Evolutionary conservation across 495 filamentous ascomycete genomes (phyloP), one percentile per base, ranked within the genome.

Genomic region (Penicillium desertorum): DNA sequence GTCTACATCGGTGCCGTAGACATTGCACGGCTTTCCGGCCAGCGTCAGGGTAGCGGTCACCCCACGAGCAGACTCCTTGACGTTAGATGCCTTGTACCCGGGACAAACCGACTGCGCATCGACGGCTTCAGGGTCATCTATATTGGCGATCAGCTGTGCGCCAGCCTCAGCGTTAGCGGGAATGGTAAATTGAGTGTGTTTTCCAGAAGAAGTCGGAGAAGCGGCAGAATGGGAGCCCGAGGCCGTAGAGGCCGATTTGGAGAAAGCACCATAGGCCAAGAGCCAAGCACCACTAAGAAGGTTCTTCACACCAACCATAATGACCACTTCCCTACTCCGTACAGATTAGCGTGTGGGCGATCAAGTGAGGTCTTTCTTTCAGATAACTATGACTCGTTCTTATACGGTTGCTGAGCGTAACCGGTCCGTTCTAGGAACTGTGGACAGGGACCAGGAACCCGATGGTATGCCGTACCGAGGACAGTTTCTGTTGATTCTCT

Each of bases 101-200:
- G 85, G 85, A 62, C 85, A 88, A 2, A 85, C 83, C 3, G 77
- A 72, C 68, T 94, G 91, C 2, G 86, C 81, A 68, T 91, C 74
- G 49, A 88, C 73, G 16, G 90, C 89, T 34, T 88, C 45, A 10
- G 88, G 85, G 60, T 92, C 89, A 42, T 84, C 62, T 64, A 92
- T 81, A 63, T 91, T 76, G 36, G 90, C 87, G 25, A 91, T 70
- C 34, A 91, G 58, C 17, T 78, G 73, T 19, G 70, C 79, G 39
- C 88, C 88, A 36, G 70, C 53, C 56, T 86, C 81, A 8, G 79
- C 83, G 37, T 68, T 64, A 14, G 83, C 73, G 8, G 87, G 86
- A 8, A 88, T 74, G 2, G 83, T 85, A 68, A 81, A 86, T 12
- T 79, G 70, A 3, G 65, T 48, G 27, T 59, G 61, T 42, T 60